Evolutionary conservation across 139 green algal genomes (phyloP), one percentile per base, ranked within the genome.

Genomic region (Auxenochlorella pyrenoidosa): DNA sequence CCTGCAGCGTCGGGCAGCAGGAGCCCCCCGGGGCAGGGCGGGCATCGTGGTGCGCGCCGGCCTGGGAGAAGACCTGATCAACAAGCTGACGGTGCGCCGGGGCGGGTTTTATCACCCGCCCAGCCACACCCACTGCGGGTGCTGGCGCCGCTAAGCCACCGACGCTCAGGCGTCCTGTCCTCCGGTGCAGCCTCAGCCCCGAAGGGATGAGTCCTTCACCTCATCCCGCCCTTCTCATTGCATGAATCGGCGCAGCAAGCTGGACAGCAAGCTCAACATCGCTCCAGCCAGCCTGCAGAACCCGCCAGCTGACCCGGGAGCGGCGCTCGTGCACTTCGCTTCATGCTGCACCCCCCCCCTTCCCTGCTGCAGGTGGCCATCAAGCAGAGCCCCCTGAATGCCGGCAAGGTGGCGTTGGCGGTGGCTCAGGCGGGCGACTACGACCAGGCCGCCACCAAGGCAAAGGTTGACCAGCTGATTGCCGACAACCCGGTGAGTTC

Each of bases 401-500:
- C 86, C 21, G 82, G 90, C 43, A 93, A 93, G 82, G 78, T 87
- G 40, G 54, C 66, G 34, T 79, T 93, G 18, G 91, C 91, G 16
- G 32, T 77, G 28, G 43, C 76, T 26, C 86, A 93, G 76, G 92
- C 91, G 30, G 92, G 92, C n/a, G 28, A 91, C 28, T 94, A 94
- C 73, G 90, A 93, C 75, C 72, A 75, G 28, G 89, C 75, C n/a
- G 90, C 83, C 22, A 89, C 60, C 8, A 75, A 85, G 51, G 54
- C 72, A 16, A 77, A 88, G 58, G 80, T 95, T 2, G 79, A 95
- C 15, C 30, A 44, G 0, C 26, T 70, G n/a, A 89, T 94, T 1
- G 72, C 71, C 3, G 34, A 79, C 44, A 92, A 93, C 75, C 19
- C 36, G 34, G 91, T 89, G 59, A 79, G 88, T 34, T 18, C 8